A percentile compares a stretch with the other conserved stretches of the same genome.
phyloP scores from a whole-genome alignment of 495 filamentous ascomycete species.

The Penicillium steckii region DNA sequence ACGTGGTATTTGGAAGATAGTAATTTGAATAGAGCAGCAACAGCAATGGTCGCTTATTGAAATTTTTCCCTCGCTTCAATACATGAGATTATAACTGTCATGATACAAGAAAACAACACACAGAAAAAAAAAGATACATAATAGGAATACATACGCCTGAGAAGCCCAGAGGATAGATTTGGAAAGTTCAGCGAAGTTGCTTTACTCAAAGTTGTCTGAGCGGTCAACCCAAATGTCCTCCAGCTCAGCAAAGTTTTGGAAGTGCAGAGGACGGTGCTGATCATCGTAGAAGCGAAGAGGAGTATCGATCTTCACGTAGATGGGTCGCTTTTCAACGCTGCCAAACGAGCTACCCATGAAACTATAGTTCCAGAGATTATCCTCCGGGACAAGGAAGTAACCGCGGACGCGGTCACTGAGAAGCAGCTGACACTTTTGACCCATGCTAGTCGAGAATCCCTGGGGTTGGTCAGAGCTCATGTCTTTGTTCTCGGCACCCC shows the following conservation, averaged over 20 bases:
- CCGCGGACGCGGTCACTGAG: slow-evolving; percentile 90
- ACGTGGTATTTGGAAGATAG: too few species aligned
- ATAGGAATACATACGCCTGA: slow-evolving; percentile 16
- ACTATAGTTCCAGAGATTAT: slow-evolving; percentile 93
- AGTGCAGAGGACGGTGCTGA: slow-evolving; percentile 89
- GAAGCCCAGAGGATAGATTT: slow-evolving; percentile 8
- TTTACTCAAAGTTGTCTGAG: slow-evolving; percentile 79
- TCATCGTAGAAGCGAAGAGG: slow-evolving; percentile 89
- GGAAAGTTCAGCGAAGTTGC: slow-evolving; percentile 17
- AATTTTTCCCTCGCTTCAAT: slow-evolving; percentile 17
- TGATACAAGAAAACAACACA: slow-evolving; percentile 20
- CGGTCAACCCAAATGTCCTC: slow-evolving; percentile 90
- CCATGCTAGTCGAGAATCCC: slow-evolving; percentile 90
- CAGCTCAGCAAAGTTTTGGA: slow-evolving; percentile 88
- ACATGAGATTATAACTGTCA: slow-evolving; percentile 29
- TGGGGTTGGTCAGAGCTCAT: slow-evolving; percentile 85
- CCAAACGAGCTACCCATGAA: slow-evolving; percentile 93
- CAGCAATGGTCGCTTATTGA: slow-evolving; percentile 17
- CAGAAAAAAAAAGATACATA: slow-evolving; percentile 9
- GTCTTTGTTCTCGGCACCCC: slow-evolving; percentile 97
- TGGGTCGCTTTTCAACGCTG: slow-evolving; percentile 81
- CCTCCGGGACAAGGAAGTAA: slow-evolving; percentile 93
- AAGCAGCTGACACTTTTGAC: slow-evolving; percentile 91
- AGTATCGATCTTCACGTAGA: slow-evolving; percentile 91
- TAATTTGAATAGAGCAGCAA: slow-evolving; percentile 3